A percentile compares a stretch with the other conserved stretches of the same genome.
These are phyloP conservation scores for Lanmaoa rubissima DNA, from an alignment of 768 basidiomycete genomes.

Conservation along the genomic window DNA sequence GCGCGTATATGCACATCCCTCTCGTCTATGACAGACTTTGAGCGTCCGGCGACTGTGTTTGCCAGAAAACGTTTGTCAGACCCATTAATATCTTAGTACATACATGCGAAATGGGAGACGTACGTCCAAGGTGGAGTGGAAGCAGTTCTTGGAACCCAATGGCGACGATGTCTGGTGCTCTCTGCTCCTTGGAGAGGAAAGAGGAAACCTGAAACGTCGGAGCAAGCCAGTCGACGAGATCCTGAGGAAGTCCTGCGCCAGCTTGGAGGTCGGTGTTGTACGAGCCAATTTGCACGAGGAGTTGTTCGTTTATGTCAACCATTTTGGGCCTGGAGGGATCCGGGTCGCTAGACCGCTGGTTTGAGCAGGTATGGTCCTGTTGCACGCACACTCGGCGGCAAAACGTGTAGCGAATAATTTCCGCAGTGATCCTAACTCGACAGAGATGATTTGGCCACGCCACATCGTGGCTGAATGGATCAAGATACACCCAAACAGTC, in stretches of 20 bases:
- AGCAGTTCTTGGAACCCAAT: slow-evolving; percentile 94
- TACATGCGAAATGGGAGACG: slow-evolving; percentile 32
- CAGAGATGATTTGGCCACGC: background rate
- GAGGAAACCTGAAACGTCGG: slow-evolving; percentile 77
- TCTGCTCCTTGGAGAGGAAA: slow-evolving; percentile 59
- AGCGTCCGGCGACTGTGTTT: slow-evolving; percentile 70
- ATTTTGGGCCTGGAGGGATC: slow-evolving; percentile 7
- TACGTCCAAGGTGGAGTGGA: slow-evolving; percentile 84
- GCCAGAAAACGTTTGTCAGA: slow-evolving; percentile 9
- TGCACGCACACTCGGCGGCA: background rate
- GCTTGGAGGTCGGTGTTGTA: slow-evolving; percentile 93
- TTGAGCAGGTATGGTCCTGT: background rate
- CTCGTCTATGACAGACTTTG: slow-evolving; percentile 63
- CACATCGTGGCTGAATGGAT: background rate
- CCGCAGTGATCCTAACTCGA: background rate
- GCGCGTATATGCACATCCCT: slow-evolving; percentile 70
- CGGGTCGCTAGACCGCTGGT: background rate
- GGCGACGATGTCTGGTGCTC: slow-evolving; percentile 82
- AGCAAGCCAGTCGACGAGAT: slow-evolving; percentile 89
- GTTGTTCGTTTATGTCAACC: slow-evolving; percentile 22
- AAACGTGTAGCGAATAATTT: background rate
- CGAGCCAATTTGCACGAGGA: slow-evolving; percentile 78
- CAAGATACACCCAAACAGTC: background rate
- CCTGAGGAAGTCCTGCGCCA: slow-evolving; percentile 68
- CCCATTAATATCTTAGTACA: background rate